Percentiles rank a stretch among this genome's conserved stretches.
These are phyloP conservation scores for Pythium biforme DNA, from an alignment of 352 stramenopile species.

Conservation along the genomic window DNA sequence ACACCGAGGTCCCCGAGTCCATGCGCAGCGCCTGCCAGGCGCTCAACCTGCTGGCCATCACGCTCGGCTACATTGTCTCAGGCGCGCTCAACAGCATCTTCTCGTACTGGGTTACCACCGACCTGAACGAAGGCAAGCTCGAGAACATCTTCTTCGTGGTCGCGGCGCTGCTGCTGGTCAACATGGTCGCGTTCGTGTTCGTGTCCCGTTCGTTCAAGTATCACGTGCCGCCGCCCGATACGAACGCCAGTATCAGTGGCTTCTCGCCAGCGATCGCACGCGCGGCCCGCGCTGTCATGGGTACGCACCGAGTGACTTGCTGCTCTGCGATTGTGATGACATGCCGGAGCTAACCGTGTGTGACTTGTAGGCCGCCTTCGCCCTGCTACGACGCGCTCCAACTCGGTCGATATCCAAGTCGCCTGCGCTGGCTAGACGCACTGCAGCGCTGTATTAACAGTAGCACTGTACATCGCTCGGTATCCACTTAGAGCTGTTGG, in stretches of 20 bases:
- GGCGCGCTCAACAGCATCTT: conserved; percentile 86
- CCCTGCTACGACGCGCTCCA: conserved; percentile 1
- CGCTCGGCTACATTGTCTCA: conserved; percentile 83
- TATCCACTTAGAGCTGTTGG: too few species aligned
- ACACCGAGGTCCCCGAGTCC: conserved; percentile 87
- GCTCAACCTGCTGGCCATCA: conserved; percentile 89
- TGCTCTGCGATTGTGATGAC: not conserved
- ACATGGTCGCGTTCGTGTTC: conserved; percentile 65
- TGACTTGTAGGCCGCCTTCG: conserved; percentile 14
- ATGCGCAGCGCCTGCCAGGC: conserved; percentile 91
- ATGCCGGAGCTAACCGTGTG: not conserved
- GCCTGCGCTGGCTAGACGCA: conserved; percentile 11
- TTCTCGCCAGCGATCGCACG: conserved; percentile 31
- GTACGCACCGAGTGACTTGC: not conserved
- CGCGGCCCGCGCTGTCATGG: conserved; percentile 21
- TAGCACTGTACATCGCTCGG: too few species aligned
- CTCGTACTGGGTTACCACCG: conserved; percentile 87
- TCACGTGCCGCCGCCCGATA: conserved; percentile 27
- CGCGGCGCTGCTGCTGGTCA: conserved; percentile 61
- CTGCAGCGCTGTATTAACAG: not conserved
- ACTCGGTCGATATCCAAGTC: conserved; percentile 22
- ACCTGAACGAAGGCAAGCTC: conserved; percentile 88
- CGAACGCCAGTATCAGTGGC: conserved; percentile 30
- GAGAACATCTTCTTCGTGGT: conserved; percentile 89
- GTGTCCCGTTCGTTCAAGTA: conserved; percentile 87